A percentile compares a stretch with the other conserved stretches of the same genome.
Conservation (phyloP, 805 yeast genomes). For the Ogataea nonfermentans region DNA sequence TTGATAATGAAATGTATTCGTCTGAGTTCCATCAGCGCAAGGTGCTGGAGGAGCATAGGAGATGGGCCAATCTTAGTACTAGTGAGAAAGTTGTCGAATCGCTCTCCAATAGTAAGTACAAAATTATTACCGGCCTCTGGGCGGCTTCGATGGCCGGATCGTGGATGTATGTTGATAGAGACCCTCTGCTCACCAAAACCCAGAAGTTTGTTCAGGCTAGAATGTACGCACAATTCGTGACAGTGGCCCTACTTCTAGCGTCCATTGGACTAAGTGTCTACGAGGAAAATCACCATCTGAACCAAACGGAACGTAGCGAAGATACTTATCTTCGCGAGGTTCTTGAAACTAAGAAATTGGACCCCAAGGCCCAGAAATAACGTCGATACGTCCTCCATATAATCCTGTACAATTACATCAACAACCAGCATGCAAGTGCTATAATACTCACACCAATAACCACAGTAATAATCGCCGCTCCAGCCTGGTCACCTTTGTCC, state of each 20-base stretch:
- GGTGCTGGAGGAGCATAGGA: slow-evolving; percentile 44
- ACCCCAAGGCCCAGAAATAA: slow-evolving; percentile 3
- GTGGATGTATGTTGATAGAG: slow-evolving; percentile 70
- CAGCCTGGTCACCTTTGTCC: slow-evolving; percentile 53
- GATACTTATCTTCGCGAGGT: slow-evolving; percentile 48
- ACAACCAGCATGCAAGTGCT: slow-evolving; percentile 28
- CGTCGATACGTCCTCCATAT: slow-evolving; percentile 2
- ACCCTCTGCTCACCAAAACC: slow-evolving; percentile 67
- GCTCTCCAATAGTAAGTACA: slow-evolving; percentile 57
- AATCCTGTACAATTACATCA: slow-evolving; percentile 15
- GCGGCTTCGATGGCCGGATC: slow-evolving; percentile 79
- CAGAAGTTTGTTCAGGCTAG: slow-evolving; percentile 87
- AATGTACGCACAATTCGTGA: slow-evolving; percentile 85
- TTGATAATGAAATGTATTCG: slow-evolving; percentile 62
- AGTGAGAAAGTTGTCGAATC: slow-evolving; percentile 50
- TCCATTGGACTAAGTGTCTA: slow-evolving; percentile 65
- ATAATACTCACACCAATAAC: slow-evolving; percentile 43
- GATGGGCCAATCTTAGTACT: slow-evolving; percentile 50
- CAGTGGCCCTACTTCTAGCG: slow-evolving; percentile 67
- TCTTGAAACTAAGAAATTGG: slow-evolving; percentile 12
- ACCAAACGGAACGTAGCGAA: slow-evolving; percentile 34
- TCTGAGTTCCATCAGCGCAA: slow-evolving; percentile 41
- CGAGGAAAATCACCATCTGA: slow-evolving; percentile 52
- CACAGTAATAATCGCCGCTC: slow-evolving; percentile 67
- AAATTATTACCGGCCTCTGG: slow-evolving; percentile 71